Conservation (phyloP, 1,139 yeast genomes). For the Diutina rugosa region DNA sequence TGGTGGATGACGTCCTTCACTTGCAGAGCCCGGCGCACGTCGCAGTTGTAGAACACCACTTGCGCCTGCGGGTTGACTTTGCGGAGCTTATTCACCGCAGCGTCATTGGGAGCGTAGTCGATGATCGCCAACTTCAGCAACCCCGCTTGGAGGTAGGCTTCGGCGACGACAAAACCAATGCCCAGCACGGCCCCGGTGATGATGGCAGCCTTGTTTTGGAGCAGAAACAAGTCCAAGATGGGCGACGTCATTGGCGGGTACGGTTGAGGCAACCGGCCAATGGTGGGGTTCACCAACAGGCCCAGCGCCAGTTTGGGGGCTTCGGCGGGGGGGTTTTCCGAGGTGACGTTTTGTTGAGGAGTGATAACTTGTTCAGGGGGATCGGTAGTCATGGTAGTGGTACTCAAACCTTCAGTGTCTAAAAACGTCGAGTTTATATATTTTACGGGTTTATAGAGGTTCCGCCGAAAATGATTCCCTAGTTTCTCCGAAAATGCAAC, state of each 20-base stretch:
- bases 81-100: constrained; percentile 16
- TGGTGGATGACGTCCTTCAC: constrained; percentile 20
- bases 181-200: constrained; percentile 35
- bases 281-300: neutral
- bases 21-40: constrained; percentile 26
- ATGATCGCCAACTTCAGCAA: constrained; percentile 26
- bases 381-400: neutral
- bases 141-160: constrained; percentile 34
- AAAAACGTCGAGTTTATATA: too few species aligned
- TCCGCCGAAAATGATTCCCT: neutral
- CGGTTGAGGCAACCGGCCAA: constrained; percentile 1
- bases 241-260: neutral
- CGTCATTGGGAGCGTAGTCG: constrained; percentile 24
- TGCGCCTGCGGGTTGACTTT: constrained; percentile 13
- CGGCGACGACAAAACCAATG: constrained; percentile 31
- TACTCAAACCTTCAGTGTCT: too few species aligned
- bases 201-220: constrained; percentile 24
- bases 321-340: neutral
- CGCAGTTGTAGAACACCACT: constrained; percentile 17
- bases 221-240: constrained; percentile 22
- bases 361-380: neutral
- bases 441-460: neutral
- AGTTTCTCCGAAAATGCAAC: neutral
- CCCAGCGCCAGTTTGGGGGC: neutral
- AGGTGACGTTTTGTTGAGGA: neutral